phyloP scores from a whole-genome alignment of 495 filamentous ascomycete species.

The Copromyces sp. region DNA sequence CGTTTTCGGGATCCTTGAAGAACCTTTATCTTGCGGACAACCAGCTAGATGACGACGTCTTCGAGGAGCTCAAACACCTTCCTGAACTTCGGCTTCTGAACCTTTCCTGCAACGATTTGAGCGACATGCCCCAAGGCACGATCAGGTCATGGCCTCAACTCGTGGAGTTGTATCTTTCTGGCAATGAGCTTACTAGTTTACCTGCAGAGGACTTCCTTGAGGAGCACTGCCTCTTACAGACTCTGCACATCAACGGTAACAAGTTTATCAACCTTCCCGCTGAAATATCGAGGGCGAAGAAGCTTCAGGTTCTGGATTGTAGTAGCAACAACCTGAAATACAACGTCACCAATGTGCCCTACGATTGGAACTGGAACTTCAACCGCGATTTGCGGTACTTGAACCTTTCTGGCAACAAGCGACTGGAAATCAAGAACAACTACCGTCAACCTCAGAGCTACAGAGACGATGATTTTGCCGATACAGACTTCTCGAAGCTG shows the following conservation, averaged over 20 bases:
- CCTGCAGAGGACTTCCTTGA: slow-evolving; percentile 85
- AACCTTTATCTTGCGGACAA: slow-evolving; percentile 91
- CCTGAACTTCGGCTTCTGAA: slow-evolving; percentile 83
- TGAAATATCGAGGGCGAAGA: slow-evolving; percentile 87
- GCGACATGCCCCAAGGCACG: slow-evolving; percentile 80
- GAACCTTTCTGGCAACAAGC: slow-evolving; percentile 94
- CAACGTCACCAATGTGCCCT: slow-evolving; percentile 98
- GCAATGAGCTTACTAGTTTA: slow-evolving; percentile 83
- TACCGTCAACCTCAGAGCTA: slow-evolving; percentile 37
- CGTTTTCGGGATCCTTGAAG: slow-evolving; percentile 74
- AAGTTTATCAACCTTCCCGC: slow-evolving; percentile 95
- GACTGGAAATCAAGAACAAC: slow-evolving; percentile 75
- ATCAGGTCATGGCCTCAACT: slow-evolving; percentile 80
- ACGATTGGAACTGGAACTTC: slow-evolving; percentile 99
- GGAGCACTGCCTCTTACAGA: slow-evolving; percentile 71
- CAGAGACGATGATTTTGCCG: slow-evolving; percentile 44
- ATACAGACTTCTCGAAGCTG: slow-evolving; percentile 85
- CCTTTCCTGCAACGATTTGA: slow-evolving; percentile 87
- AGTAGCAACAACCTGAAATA: slow-evolving; percentile 97
- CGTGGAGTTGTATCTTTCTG: slow-evolving; percentile 87
- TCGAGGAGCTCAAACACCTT: slow-evolving; percentile 77
- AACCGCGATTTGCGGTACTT: slow-evolving; percentile 90
- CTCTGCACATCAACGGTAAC: slow-evolving; percentile 92
- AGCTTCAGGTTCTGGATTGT: slow-evolving; percentile 80
- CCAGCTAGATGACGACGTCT: slow-evolving; percentile 82